Evolutionary conservation across 306 rosid species (phyloP), one percentile per base, ranked within the genome.

Genomic region (Cicer cuneatum): DNA sequence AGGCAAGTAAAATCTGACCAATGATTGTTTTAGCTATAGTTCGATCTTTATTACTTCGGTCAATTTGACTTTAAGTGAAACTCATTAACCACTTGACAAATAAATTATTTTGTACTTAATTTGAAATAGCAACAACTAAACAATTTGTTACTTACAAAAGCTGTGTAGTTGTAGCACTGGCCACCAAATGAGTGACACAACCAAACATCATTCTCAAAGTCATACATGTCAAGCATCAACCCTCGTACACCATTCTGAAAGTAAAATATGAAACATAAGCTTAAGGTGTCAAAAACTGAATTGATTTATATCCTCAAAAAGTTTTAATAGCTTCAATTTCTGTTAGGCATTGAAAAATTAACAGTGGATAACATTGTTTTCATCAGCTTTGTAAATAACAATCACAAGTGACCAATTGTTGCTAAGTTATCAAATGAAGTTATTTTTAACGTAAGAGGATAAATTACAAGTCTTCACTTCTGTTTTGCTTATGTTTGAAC

Each of bases 161-260:
- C 90, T 21, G 99, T 94, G 77, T 70, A 87, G 83, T 94, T 89
- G 86, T 79, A 83, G 84, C 99, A 94, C 45, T 83, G 80, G 79
- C 99, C 96, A 40, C 90, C 85, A 71, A 67, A 84, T 58, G 90
- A 86, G 80, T 94, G 99, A 83, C 99, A 94, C 51, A 94, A 47
- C 99, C 99, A 94, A 71, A 90, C 74, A 53, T 89, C 97, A 54
- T 89, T 89, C 81, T 75, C 51, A 62, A 88, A 94, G 84, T 94
- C 97, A 70, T 94, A 94, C 89, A 89, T 37, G 80, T 94, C 99
- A 8, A 94, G 96, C 99, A 94, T 91, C 38, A 94, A 83, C 6
- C 95, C 99, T 83, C 99, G 64, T 7, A 92, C 84, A 8, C 97
- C 99, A 76, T 90, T 86, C 97, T 94, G 92, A 80, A 57, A 77